Evolutionary conservation across 257 asterid species (phyloP), one percentile per base, ranked within the genome.

Genomic region (Nicotiana undulata): DNA sequence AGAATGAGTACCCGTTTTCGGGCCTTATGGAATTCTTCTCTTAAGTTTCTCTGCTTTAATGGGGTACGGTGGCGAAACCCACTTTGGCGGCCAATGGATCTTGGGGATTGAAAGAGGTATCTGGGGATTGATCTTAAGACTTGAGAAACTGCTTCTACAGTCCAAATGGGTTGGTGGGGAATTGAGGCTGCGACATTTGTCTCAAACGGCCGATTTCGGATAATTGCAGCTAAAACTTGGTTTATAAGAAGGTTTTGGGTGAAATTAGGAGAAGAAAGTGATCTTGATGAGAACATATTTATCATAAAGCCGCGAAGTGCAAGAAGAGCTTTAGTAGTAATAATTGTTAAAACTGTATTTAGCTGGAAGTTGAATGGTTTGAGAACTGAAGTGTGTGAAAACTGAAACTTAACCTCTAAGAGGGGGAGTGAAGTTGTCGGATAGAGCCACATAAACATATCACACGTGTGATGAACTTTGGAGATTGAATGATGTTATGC

Each of bases 51-150:
- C 65, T 95, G 97, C 77, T 85, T 91, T 52, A 95, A 90, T 0
- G 97, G 95, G 46, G 97, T 82, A 56, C 97, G 94, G 78, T 95
- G 93, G 74, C 97, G 97, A 76, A 86, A 90, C 65, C 96, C 83
- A 4, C 84, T 89, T 79, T 93, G 97, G 63, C 90, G 90, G 83
- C 99, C 99, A 22, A 93, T 91, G 64, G 99, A 95, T 81, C 93
- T 81, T 15, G 96, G 86, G 2, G 97, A 93, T 55, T 86, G 94
- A 75, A 95, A 95, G 67, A 93, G 88, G 87, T 86, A 81, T 79
- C 88, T 81, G 32, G 98, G 97, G 84, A 95, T 89, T 79, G 91
- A 86, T 86, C 98, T 82, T 10, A 93, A 86, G 74, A 91, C 92
- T 72, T 92, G 88, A 63, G 87, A 83, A 26, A 95, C 97, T 8